Conservation (phyloP, 495 filamentous ascomycete species). For the Penicillium riverlandense region DNA sequence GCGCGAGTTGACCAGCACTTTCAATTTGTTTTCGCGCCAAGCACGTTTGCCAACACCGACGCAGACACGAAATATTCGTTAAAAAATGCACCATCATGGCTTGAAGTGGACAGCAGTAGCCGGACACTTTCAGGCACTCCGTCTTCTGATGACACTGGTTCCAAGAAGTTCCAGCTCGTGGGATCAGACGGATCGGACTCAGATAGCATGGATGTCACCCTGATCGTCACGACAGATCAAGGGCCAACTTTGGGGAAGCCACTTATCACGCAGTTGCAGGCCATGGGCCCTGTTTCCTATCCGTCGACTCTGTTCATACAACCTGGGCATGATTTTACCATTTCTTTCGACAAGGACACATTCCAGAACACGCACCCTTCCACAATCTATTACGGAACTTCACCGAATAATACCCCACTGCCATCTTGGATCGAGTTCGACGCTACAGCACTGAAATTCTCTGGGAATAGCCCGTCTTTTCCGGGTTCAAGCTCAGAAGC, state of each 20-base stretch:
- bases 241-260: slow-evolving; percentile 42
- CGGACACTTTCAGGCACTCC: slow-evolving; percentile 63
- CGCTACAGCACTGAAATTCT: slow-evolving; percentile 54
- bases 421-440: slow-evolving; percentile 86
- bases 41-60: slow-evolving; percentile 55
- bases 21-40: slow-evolving; percentile 58
- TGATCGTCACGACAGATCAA: slow-evolving; percentile 52
- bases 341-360: slow-evolving; percentile 40
- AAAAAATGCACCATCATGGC: slow-evolving; percentile 57
- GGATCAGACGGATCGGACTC: slow-evolving; percentile 55
- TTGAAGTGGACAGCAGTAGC: slow-evolving; percentile 54
- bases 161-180: slow-evolving; percentile 48
- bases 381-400: slow-evolving; percentile 69
- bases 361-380: slow-evolving; percentile 39
- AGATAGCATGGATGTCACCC: slow-evolving; percentile 48
- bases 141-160: slow-evolving; percentile 44
- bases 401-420: slow-evolving; percentile 69
- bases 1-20: slow-evolving; percentile 58
- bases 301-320: slow-evolving; percentile 40
- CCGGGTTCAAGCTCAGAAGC: slow-evolving; percentile 60
- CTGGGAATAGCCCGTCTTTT: slow-evolving; percentile 64
- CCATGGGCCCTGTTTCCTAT: slow-evolving; percentile 36
- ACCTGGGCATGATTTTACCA: slow-evolving; percentile 35
- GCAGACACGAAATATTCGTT: slow-evolving; percentile 55
- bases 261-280: slow-evolving; percentile 40